Conservation (phyloP, 1,284 basidiomycete genomes). For the Ceratobasidium sp. region DNA sequence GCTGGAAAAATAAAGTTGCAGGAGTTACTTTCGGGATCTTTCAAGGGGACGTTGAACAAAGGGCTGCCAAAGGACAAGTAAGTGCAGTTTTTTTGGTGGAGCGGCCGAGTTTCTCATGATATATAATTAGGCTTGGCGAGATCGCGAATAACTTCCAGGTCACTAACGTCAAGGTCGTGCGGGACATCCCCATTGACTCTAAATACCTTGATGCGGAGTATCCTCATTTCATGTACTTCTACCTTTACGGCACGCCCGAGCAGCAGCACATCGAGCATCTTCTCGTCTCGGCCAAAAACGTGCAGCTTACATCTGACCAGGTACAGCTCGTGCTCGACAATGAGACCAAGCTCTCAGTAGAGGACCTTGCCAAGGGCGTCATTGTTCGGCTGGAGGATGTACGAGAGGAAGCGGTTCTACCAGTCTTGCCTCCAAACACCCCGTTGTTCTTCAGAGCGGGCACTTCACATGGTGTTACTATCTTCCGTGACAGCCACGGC, state of each 20-base stretch:
- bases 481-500: constrained; percentile 23
- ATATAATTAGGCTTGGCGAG: constrained; percentile 4
- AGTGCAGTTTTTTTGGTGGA: not conserved
- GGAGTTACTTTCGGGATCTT: constrained; percentile 50
- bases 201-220: constrained; percentile 56
- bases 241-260: constrained; percentile 59
- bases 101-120: not conserved
- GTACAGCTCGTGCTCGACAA: constrained; percentile 17
- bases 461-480: not conserved
- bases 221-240: constrained; percentile 61
- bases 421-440: constrained; percentile 18
- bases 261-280: constrained; percentile 62
- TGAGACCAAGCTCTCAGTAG: constrained; percentile 6
- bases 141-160: constrained; percentile 49
- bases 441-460: constrained; percentile 20
- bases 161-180: constrained; percentile 57
- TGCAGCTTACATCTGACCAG: constrained; percentile 39
- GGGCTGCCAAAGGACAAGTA: constrained; percentile 43
- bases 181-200: constrained; percentile 54
- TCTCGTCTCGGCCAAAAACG: constrained; percentile 60
- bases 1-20: constrained; percentile 49
- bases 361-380: constrained; percentile 18
- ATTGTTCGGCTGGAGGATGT: constrained; percentile 18
- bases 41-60: constrained; percentile 52
- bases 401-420: constrained; percentile 4